Evolutionary conservation across 129 eudicot species (phyloP).

Genomic region (Rutidosis leptorrhynchoides): DNA sequence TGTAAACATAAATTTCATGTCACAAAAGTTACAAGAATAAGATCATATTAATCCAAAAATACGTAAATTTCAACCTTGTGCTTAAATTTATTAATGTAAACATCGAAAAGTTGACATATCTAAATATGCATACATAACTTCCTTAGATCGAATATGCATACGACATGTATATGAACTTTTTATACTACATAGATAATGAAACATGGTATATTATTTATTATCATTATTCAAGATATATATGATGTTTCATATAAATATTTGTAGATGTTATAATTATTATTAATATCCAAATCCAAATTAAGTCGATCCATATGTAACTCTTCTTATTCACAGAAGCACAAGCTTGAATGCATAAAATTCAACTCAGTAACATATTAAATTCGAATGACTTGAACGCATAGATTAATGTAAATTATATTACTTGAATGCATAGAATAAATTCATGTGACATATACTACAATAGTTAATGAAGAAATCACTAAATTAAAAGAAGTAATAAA

Average conservation of each 20-base stretch:
- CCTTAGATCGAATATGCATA: background rate
- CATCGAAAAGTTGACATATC: background rate
- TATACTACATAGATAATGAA: background rate
- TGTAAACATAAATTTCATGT: no score
- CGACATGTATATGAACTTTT: background rate
- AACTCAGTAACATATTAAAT: no score
- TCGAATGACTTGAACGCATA: background rate
- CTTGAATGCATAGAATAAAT: no score
- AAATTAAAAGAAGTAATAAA: background rate
- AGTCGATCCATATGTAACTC: background rate
- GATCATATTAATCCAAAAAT: background rate
- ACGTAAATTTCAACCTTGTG: background rate
- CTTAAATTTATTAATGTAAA: background rate
- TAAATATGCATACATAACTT: background rate
- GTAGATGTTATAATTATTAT: background rate
- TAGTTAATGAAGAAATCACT: background rate
- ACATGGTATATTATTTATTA: background rate
- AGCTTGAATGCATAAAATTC: background rate
- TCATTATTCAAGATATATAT: no score
- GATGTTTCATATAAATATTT: background rate
- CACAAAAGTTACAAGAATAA: no score
- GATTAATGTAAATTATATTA: background rate
- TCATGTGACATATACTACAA: no score
- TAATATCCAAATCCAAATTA: background rate
- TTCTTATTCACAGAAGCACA: background rate